Evolutionary conservation across 345 rosid genomes (phyloP), one percentile per base, ranked within the genome.

Genomic region (Balakata baccata): DNA sequence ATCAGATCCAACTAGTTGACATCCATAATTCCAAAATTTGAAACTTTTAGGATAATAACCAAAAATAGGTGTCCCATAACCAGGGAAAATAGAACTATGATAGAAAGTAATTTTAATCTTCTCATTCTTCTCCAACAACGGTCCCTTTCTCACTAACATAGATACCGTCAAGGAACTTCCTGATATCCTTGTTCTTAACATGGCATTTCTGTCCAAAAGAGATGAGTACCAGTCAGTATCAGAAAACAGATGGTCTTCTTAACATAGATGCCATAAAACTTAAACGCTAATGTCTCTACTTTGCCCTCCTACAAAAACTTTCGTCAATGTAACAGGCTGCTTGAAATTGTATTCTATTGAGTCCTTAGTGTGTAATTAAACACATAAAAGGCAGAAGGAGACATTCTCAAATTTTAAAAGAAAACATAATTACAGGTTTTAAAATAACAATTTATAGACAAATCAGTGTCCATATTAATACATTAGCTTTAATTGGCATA

Each of bases 161-260:
- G 66, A 62, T 62, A 38, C 66, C 66, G 11, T 62, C 66, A 37
- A 62, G 47, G 66, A 62, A 62, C 25, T 62, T 62, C 66, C 66
- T 62, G 66, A 62, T 62, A 38, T 62, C 66, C 13, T 62, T 62
- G 45, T 62, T 62, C 66, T 62, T 62, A 8, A 62, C 66, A 38
- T 62, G 66, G 66, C 66, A 62, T 62, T 62, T 62, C 66, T 62
- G 47, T 18, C 3, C 45, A 62, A 62, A 37, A 37, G 17, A 37
- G 22, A 61, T 34, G 45, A 3, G 18, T 53, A 61, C 2, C 47
- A 38, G 22, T 62, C 12, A 62, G 47, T 6, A 62, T 41, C 22
- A 13, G 4, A 52, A 52, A 52, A 12, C 61, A 20, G 16, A 57
- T 7, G 7, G 7, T 43, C 47, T 43, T 6, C 47, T 43, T 6